Percentiles rank a stretch among this genome's conserved stretches.
Conservation (phyloP, 257 asterid genomes). For the Orobanche coerulescens region DNA sequence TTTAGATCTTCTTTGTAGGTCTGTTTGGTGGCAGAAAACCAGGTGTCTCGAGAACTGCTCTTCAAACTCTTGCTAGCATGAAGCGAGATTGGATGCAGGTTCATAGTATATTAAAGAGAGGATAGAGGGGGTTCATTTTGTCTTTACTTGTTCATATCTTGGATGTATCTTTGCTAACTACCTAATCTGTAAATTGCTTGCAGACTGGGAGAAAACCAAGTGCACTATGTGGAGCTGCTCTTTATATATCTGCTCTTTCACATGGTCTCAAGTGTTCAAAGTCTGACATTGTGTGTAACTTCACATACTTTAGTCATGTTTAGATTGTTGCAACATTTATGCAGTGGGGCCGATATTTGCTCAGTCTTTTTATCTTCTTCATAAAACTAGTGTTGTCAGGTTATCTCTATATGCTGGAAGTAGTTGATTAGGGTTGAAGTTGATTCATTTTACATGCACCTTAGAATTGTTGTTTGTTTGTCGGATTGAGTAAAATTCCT, state of each 20-base stretch:
- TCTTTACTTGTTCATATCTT: background rate
- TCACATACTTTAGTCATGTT: conserved; percentile 1
- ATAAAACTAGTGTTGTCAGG: conserved; percentile 5
- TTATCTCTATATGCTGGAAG: conserved; percentile 6
- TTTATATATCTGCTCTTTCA: conserved; percentile 73
- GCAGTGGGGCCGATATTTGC: background rate
- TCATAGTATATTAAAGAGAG: conserved; percentile 1
- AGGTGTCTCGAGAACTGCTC: conserved; percentile 39
- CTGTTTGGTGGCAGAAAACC: conserved; percentile 38
- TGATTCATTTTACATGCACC: background rate
- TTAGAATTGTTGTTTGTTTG: background rate
- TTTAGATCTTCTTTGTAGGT: conserved; percentile 36
- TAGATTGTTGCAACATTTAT: conserved; percentile 6
- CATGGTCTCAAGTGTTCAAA: conserved; percentile 61
- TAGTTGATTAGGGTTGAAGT: background rate
- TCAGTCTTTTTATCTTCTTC: background rate
- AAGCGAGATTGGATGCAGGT: conserved; percentile 98
- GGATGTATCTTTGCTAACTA: conserved; percentile 7
- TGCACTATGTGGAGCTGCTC: conserved; percentile 93
- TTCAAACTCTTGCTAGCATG: conserved; percentile 66
- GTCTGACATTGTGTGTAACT: conserved; percentile 58
- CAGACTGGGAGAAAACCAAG: conserved; percentile 98
- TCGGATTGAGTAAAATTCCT: background rate
- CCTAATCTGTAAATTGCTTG: conserved; percentile 22
- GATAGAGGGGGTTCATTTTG: background rate